Evolutionary conservation across 75 land plant species (phyloP), one percentile per base, ranked within the genome.

Genomic region (Sequoiadendron giganteum): DNA sequence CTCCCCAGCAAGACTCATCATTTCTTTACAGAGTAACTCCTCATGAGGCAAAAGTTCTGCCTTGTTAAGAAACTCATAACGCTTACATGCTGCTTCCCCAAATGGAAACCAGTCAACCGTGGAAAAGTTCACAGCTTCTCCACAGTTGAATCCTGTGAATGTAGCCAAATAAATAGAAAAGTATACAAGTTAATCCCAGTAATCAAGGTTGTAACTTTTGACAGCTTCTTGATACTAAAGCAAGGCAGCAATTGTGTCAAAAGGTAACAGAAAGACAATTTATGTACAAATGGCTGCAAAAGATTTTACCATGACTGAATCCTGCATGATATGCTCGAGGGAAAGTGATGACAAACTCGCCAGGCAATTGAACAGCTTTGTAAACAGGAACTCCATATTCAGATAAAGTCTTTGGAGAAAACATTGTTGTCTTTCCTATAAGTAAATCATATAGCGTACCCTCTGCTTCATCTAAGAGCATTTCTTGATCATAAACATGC

Each of bases 271-370:
- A 15, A 28, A 47, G 13, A n/a, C 48, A 82, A 47, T 45, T 82
- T 28, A 82, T 47, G 48, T 47, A 30, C 25, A 82, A 47, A 82
- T 11, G 32, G 30, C 25, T 82, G 30, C 25, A 84, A 82, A 86
- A 21, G 21, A 25, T 40, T 89, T 85, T 90, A 97, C 98, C 98
- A 89, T 97, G 98, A 89, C 97, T 97, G 80, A 97, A 97, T 21
- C 98, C 98, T 54, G 98, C 95, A 94, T 97, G 98, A 91, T 97
- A 97, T 42, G 98, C 92, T 77, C 98, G 92, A 55, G 98, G 98
- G 87, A 97, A 97, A 5, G 97, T 97, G 77, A 97, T 89, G 47
- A 97, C 91, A 91, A 94, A 97, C 43, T 97, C 98, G 16, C 98
- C 98, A 34, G 98, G 98, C 32, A 93, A 91, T 61, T 97, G 98